These are phyloP conservation scores for Phlyctochytrium bullatum DNA, from an alignment of 192 early-diverging fungal species.

Conservation along the genomic window DNA sequence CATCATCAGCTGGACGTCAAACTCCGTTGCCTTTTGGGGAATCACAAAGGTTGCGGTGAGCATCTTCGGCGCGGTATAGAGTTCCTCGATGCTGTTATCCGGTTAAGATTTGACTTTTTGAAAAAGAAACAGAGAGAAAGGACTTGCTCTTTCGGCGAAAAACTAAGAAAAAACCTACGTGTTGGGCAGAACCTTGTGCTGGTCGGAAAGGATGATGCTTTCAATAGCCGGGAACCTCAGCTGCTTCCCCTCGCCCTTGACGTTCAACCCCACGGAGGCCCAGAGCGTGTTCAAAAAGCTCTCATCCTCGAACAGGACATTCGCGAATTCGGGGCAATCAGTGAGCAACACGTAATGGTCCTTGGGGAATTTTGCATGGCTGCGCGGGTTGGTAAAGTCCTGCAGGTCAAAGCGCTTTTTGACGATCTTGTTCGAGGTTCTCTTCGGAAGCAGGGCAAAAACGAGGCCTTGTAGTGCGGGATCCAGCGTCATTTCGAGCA, in stretches of 20 bases:
- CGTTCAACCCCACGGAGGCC: conserved; percentile 38
- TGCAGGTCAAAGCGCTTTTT: conserved; percentile 65
- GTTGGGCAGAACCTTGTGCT: conserved; percentile 52
- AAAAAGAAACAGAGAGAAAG: not conserved
- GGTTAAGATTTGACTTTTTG: not conserved
- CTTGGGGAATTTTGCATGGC: conserved; percentile 31
- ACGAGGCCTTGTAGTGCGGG: conserved; percentile 52
- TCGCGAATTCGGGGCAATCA: conserved; percentile 56
- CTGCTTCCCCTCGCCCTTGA: conserved; percentile 26
- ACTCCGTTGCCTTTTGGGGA: conserved; percentile 13
- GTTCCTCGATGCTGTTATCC: conserved; percentile 48
- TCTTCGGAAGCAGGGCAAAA: conserved; percentile 65
- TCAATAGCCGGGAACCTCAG: conserved; percentile 47
- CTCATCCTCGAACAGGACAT: conserved; percentile 45
- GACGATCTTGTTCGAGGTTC: conserved; percentile 50
- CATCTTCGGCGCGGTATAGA: conserved; percentile 30
- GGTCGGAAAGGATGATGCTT: conserved; percentile 58
- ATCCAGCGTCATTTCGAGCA: conserved; percentile 25
- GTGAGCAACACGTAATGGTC: conserved; percentile 48
- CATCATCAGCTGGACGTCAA: not conserved
- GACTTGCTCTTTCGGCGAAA: too few relatives aligned
- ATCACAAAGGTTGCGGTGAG: conserved; percentile 33
- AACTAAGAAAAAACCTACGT: conserved; percentile 27
- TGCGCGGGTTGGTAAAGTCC: conserved; percentile 33
- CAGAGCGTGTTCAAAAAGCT: conserved; percentile 41